A percentile compares a stretch with the other conserved stretches of the same genome.
Evolutionary conservation across 345 rosid genomes (phyloP).

Genomic region (Citropsis articulata): DNA sequence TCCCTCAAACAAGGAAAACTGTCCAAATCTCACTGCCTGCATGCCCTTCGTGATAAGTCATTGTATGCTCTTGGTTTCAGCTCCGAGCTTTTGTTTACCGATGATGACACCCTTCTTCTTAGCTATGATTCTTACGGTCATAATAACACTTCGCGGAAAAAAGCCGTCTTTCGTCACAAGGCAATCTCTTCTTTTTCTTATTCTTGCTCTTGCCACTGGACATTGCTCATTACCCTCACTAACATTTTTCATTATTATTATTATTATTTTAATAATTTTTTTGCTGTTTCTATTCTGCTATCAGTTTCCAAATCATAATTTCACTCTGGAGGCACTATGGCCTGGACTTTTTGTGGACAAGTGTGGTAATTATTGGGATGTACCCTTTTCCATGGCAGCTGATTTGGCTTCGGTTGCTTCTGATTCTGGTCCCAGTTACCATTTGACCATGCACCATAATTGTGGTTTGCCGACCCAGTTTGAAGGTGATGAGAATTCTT

Average conservation of each 20-base stretch:
- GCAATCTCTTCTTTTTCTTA: slow-evolving; percentile 20
- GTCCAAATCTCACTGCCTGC: slow-evolving; percentile 35
- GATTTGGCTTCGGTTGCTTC: slow-evolving; percentile 75
- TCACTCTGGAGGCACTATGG: slow-evolving; percentile 64
- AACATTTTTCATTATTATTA: background rate
- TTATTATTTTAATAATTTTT: no score
- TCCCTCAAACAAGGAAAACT: slow-evolving; percentile 29
- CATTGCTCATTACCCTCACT: background rate
- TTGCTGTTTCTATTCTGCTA: background rate
- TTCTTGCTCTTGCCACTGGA: no score
- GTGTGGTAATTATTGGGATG: slow-evolving; percentile 74
- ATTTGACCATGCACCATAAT: slow-evolving; percentile 63
- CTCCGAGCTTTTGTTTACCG: slow-evolving; percentile 65
- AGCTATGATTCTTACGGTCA: slow-evolving; percentile 51
- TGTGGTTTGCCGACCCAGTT: slow-evolving; percentile 45
- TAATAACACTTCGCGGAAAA: slow-evolving; percentile 48
- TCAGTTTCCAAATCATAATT: slow-evolving; percentile 73
- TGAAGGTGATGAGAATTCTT: slow-evolving; percentile 27
- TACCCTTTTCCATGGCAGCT: slow-evolving; percentile 63
- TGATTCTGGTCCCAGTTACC: slow-evolving; percentile 63
- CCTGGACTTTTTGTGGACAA: slow-evolving; percentile 77
- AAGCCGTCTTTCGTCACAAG: slow-evolving; percentile 69
- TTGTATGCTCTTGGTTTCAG: slow-evolving; percentile 70
- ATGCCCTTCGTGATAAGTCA: slow-evolving; percentile 52
- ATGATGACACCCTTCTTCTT: slow-evolving; percentile 64